Percentiles rank a stretch among this genome's conserved stretches.
These are phyloP conservation scores for Gelatoporia subvermispora DNA, from an alignment of 768 basidiomycete genomes.

Conservation along the genomic window DNA sequence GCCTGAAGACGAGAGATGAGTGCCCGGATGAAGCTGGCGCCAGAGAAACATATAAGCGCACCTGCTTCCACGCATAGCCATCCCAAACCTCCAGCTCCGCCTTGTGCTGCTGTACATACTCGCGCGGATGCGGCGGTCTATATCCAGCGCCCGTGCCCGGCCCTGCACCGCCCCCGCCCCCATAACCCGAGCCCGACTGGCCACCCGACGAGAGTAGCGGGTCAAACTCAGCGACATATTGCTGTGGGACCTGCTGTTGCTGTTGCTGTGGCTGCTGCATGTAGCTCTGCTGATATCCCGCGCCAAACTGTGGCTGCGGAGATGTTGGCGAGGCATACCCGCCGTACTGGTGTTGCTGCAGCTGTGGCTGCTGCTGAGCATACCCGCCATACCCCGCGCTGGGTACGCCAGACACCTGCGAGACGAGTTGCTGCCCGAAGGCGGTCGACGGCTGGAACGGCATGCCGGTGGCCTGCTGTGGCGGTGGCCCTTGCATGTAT, in stretches of 20 bases:
- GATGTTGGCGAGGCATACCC: slow-evolving; percentile 18
- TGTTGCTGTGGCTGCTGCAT: slow-evolving; percentile 18
- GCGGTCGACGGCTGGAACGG: slow-evolving; percentile 48
- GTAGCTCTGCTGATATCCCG: slow-evolving; percentile 18
- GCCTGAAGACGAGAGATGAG: slow-evolving; percentile 29
- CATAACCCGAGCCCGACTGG: slow-evolving; percentile 4
- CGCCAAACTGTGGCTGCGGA: slow-evolving; percentile 13
- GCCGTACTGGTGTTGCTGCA: slow-evolving; percentile 25
- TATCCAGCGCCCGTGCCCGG: slow-evolving; percentile 23
- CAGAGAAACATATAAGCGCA: slow-evolving; percentile 1
- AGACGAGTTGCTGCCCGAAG: slow-evolving; percentile 52
- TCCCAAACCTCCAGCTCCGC: slow-evolving; percentile 71
- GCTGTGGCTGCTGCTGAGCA: slow-evolving; percentile 18
- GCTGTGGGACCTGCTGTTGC: slow-evolving; percentile 15
- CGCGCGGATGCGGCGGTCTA: slow-evolving; percentile 58
- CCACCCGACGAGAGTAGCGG: slow-evolving; percentile 25
- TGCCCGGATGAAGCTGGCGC: not conserved
- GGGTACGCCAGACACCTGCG: slow-evolving; percentile 18
- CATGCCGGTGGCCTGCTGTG: slow-evolving; percentile 28
- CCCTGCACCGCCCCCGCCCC: not conserved
- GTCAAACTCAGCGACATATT: slow-evolving; percentile 36
- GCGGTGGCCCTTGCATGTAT: slow-evolving; percentile 17
- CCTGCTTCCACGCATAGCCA: slow-evolving; percentile 64
- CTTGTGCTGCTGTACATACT: slow-evolving; percentile 63
- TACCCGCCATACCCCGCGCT: slow-evolving; percentile 13